Evolutionary conservation across 225 moss, liverwort and hornwort species (phyloP).

Genomic region (Antitrichia curtipendula): DNA sequence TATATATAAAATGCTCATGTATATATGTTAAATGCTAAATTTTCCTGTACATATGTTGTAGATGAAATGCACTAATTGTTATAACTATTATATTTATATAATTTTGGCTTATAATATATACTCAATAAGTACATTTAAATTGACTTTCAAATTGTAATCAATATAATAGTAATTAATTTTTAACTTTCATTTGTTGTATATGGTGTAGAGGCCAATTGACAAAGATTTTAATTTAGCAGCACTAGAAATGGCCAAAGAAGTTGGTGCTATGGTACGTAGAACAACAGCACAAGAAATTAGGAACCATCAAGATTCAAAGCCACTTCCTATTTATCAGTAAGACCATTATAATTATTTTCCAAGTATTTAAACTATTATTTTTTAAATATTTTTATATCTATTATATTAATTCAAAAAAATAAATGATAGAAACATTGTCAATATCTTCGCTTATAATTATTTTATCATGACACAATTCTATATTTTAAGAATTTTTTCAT

Average conservation of each 20-base stretch:
- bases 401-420: neutral
- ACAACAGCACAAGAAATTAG: conserved; percentile 7
- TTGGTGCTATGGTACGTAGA: conserved; percentile 16
- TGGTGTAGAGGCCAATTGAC: neutral
- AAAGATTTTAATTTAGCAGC: conserved; percentile 24
- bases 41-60: too few species aligned
- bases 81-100: neutral
- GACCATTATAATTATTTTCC: neutral
- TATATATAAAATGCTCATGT: too few species aligned
- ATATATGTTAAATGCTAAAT: too few species aligned
- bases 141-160: neutral
- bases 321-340: conserved; percentile 1
- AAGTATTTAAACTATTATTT: neutral
- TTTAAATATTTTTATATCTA: neutral
- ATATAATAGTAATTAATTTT: too few species aligned
- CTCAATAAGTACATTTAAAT: neutral
- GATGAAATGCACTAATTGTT: neutral
- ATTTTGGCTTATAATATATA: neutral
- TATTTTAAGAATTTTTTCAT: neutral
- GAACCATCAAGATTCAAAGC: conserved; percentile 5
- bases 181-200: neutral
- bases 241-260: conserved; percentile 24
- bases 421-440: neutral
- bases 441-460: neutral
- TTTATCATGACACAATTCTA: too few species aligned